Conservation (phyloP, 768 basidiomycete species). For the Boletus eberwhitei region DNA sequence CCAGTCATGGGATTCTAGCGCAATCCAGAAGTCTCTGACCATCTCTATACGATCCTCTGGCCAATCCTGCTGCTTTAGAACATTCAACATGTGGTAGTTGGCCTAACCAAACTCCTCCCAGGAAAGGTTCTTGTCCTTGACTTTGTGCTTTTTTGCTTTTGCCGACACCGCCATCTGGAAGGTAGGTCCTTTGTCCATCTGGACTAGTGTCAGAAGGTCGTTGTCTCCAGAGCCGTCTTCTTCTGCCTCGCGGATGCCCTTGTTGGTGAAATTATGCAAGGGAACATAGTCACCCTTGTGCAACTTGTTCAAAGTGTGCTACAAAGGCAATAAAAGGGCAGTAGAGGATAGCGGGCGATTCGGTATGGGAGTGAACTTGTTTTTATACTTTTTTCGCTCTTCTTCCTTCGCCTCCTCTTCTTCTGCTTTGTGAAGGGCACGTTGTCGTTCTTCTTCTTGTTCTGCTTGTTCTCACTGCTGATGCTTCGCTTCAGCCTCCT, state of each 20-base stretch:
- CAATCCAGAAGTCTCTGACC: no score
- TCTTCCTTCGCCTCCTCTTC: background rate
- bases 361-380: background rate
- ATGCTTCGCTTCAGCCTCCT: rapidly evolving
- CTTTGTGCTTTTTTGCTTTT: no score
- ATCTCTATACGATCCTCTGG: no score
- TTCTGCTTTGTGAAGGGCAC: rapidly evolving
- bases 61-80: no score
- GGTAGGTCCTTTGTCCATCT: rapidly evolving
- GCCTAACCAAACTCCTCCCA: no score
- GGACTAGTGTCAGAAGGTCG: background rate
- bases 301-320: background rate
- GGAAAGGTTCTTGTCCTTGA: no score
- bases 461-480: background rate
- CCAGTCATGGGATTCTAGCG: background rate
- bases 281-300: background rate
- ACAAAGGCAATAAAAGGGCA: rapidly evolving
- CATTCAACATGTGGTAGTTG: no score
- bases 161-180: background rate
- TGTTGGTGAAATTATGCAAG: background rate
- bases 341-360: rapidly evolving
- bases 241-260: background rate
- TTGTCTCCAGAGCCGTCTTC: rapidly evolving
- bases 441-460: rapidly evolving
- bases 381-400: background rate